Evolutionary conservation across 2,329 filamentous ascomycete genomes (phyloP), one percentile per base, ranked within the genome.

Genomic region (Talaromyces sp.): DNA sequence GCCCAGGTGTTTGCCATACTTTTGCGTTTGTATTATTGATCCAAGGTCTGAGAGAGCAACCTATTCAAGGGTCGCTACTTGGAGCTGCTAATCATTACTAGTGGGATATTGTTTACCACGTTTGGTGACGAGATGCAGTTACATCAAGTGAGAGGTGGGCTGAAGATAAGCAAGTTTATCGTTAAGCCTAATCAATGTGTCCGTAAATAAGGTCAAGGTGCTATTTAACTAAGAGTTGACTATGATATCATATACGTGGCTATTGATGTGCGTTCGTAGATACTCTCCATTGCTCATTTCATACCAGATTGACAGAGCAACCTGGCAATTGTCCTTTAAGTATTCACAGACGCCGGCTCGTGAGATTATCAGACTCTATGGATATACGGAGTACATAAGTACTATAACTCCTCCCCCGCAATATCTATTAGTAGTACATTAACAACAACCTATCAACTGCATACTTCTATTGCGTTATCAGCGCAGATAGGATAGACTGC

Each of bases 41-140:
- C 21, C 28, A 33, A 13, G 15, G 10, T 17, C 15, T 48, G 19
- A 48, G 33, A 7, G 45, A n/a, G n/a, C 1, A 13, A 10, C 40
- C 40, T 21, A 46, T 31, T n/a, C 43, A 46, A 6, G 25, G 43
- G 25, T 33, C 25, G n/a, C 9, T 33, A 28, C 25, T 28, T 7
- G 7, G 3, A 7, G 25, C 25, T 19, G 25, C 25, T 19, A 28
- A 35, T 4, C 31, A 17, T 13, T 46, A 33, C 25, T 19, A 33
- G n/a, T 8, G 28, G 36, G 19, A 46, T 45, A 37, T 37, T 36
- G 43, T n/a, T 58, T 46, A 53, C 48, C 50, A 17, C 17, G 50
- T 48, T 58, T 51, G 56, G 56, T 35, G 56, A 53, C 33, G 13
- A 40, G 56, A 58, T 58, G 56, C 56, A 58, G 45, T 4, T 46